These are phyloP conservation scores for Simmondsia chinensis DNA, from an alignment of 148 eudicot genomes.

Conservation along the genomic window DNA sequence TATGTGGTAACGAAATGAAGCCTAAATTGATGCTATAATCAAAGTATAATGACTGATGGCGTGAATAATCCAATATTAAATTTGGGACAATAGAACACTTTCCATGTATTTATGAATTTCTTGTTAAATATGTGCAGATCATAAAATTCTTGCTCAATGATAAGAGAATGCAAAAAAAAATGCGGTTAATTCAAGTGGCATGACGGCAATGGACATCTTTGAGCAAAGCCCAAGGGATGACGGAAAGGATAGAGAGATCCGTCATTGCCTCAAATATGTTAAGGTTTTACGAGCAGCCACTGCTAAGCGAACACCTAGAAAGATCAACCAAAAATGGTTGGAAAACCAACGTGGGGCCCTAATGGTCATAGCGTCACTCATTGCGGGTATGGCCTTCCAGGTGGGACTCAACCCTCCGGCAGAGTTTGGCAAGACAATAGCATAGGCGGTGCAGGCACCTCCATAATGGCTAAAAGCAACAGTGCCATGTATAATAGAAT, in stretches of 20 bases:
- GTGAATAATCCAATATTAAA: too few relatives aligned
- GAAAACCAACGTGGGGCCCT: constrained; percentile 11
- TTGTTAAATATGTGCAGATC: constrained; percentile 2
- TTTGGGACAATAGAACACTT: too few relatives aligned
- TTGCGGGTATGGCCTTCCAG: constrained; percentile 29
- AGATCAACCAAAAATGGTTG: not conserved
- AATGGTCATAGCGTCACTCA: constrained; percentile 23
- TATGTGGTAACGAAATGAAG: too few relatives aligned
- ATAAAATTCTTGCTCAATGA: constrained; percentile 6
- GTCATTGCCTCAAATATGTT: not conserved
- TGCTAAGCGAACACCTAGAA: not conserved
- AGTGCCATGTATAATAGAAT: not conserved
- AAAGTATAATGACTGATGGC: too few relatives aligned
- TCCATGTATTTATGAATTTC: too few relatives aligned
- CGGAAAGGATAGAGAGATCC: not conserved
- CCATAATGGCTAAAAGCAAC: constrained; percentile 4
- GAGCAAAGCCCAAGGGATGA: constrained; percentile 1
- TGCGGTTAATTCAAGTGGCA: constrained; percentile 7
- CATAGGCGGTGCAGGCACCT: constrained; percentile 11
- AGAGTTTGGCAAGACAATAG: constrained; percentile 19
- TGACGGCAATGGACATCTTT: constrained; percentile 20
- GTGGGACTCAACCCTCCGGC: constrained; percentile 29
- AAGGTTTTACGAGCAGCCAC: constrained; percentile 6
- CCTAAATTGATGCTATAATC: too few relatives aligned
- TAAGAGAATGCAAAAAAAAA: constrained; percentile 16